Percentiles rank a stretch among this genome's conserved stretches.
Evolutionary conservation across 169 alveolate genomes (phyloP).

Genomic region (Neospora caninum): DNA sequence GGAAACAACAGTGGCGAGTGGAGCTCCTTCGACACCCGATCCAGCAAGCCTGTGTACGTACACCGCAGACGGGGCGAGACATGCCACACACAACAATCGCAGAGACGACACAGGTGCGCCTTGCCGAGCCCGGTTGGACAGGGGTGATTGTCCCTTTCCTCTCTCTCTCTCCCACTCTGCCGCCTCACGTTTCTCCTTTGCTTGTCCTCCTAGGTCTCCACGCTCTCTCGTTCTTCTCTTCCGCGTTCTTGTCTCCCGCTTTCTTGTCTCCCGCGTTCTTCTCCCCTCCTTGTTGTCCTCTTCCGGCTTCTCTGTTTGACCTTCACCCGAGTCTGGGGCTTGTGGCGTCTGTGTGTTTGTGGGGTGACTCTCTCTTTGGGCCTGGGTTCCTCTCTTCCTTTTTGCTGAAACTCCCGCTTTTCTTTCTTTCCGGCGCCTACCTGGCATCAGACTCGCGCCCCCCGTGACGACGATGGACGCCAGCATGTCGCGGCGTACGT

Average conservation of each 20-base stretch:
- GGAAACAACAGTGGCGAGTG: slow-evolving; percentile 61
- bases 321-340: neutral
- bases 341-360: neutral
- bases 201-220: no score
- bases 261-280: neutral
- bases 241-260: neutral
- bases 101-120: no score
- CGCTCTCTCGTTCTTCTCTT: neutral
- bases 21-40: slow-evolving; percentile 63
- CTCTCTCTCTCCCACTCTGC: no score
- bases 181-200: no score
- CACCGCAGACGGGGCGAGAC: neutral
- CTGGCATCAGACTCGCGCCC: slow-evolving; percentile 92
- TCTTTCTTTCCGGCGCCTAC: slow-evolving; percentile 65
- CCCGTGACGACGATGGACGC: slow-evolving; percentile 93
- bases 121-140: no score
- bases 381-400: neutral
- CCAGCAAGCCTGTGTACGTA: slow-evolving; percentile 60
- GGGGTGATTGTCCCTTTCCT: no score
- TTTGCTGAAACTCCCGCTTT: neutral
- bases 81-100: no score
- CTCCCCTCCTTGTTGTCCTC: neutral
- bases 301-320: neutral
- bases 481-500: slow-evolving; percentile 92
- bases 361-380: neutral